Conservation (phyloP, 148 eudicot species). For the Chenopodium suecicum region DNA sequence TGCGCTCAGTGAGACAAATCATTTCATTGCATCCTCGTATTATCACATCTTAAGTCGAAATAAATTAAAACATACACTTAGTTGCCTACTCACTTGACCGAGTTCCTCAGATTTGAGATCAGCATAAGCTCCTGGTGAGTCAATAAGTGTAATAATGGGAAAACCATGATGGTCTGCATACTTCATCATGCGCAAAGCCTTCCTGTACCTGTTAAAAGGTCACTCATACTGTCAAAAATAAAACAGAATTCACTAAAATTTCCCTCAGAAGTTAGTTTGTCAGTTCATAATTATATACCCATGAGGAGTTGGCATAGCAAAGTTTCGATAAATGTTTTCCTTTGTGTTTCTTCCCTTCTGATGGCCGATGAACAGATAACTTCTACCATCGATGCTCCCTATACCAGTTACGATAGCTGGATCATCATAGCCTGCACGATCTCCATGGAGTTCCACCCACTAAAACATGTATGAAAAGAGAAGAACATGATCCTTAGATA, state of each 20-base stretch:
- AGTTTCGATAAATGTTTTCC: slow-evolving; percentile 76
- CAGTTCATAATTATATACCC: slow-evolving; percentile 43
- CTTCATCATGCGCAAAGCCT: slow-evolving; percentile 86
- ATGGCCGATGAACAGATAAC: slow-evolving; percentile 82
- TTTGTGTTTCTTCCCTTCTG: slow-evolving; percentile 89
- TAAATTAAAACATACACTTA: background rate
- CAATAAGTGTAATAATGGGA: slow-evolving; percentile 77
- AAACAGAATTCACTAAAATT: background rate
- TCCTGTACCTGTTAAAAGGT: slow-evolving; percentile 50
- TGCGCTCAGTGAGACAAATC: slow-evolving; percentile 25
- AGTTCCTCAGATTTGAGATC: slow-evolving; percentile 82
- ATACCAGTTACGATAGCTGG: slow-evolving; percentile 85
- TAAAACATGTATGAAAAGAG: background rate
- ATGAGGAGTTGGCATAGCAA: slow-evolving; percentile 94
- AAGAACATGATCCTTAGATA: background rate
- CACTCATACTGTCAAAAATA: background rate
- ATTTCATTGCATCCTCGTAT: background rate
- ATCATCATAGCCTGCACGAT: slow-evolving; percentile 90
- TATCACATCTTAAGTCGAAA: background rate
- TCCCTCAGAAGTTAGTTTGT: background rate
- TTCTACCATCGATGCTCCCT: slow-evolving; percentile 72
- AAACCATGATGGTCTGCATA: slow-evolving; percentile 86
- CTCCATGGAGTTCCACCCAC: slow-evolving; percentile 95
- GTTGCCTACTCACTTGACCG: slow-evolving; percentile 58
- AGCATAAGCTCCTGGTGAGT: slow-evolving; percentile 88